These are phyloP conservation scores for Pyrus hybrid DNA, from an alignment of 331 rosid species.

Conservation along the genomic window DNA sequence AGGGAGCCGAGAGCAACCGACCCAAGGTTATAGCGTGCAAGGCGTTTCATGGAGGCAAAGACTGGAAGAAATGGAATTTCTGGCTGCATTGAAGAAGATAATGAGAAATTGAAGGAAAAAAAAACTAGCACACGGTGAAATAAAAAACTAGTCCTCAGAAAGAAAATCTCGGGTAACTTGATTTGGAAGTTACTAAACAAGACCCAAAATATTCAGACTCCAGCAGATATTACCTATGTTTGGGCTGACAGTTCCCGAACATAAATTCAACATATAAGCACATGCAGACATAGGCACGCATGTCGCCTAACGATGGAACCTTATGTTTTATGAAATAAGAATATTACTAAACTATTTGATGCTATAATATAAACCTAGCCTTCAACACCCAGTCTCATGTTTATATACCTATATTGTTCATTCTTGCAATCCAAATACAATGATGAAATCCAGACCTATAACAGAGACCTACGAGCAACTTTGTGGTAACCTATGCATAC, in stretches of 20 bases:
- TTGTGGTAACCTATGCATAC: conserved; percentile 1
- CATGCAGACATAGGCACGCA: neutral
- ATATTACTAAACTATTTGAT: neutral
- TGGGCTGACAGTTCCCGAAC: neutral
- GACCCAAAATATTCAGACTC: neutral
- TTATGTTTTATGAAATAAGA: neutral
- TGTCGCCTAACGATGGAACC: neutral
- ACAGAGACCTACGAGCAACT: neutral
- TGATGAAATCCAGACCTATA: neutral
- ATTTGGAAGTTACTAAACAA: neutral
- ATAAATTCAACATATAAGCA: neutral
- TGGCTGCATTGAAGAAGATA: conserved; percentile 45
- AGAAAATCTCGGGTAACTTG: neutral
- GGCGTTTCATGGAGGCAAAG: conserved; percentile 79
- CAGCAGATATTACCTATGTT: neutral
- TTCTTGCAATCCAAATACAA: neutral
- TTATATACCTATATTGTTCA: neutral
- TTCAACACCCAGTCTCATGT: neutral
- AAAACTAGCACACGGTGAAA: neutral
- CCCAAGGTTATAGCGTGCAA: conserved; percentile 70
- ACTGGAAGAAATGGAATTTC: conserved; percentile 93
- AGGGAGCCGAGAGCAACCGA: conserved; percentile 91
- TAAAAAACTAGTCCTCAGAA: neutral
- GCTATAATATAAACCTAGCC: neutral
- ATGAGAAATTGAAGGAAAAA: neutral